Conservation (phyloP, 2,329 filamentous ascomycete species). For the Fusarium newnesense region DNA sequence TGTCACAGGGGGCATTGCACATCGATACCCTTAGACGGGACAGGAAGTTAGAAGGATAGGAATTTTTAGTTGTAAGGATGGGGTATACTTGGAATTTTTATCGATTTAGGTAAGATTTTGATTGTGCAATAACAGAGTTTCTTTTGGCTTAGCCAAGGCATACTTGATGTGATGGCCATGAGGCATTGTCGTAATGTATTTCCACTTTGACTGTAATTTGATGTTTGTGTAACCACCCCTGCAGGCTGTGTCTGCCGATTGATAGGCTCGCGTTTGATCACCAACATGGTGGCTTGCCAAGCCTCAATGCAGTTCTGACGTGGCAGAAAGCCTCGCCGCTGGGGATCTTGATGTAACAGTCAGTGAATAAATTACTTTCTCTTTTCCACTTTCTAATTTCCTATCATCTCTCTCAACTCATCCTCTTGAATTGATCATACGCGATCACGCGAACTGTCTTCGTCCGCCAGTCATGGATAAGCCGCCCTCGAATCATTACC, state of each 20-base stretch:
- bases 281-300: background rate
- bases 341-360: background rate
- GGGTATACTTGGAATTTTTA: no score
- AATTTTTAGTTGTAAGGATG: background rate
- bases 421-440: no score
- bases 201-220: background rate
- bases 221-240: fast-evolving
- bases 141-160: background rate
- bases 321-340: background rate
- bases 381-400: fast-evolving
- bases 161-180: no score
- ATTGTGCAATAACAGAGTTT: background rate
- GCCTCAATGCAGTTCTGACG: background rate
- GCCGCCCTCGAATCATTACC: fast-evolving
- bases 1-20: no score
- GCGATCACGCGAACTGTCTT: no score
- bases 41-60: background rate
- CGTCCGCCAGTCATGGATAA: background rate
- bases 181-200: background rate
- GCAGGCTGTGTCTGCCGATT: background rate
- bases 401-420: fast-evolving
- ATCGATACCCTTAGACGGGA: no score
- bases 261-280: background rate
- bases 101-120: no score
- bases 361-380: background rate